Percentiles rank a stretch among this genome's conserved stretches.
phyloP scores from a whole-genome alignment of 208 protist genomes.

The Crithidia sp. region DNA sequence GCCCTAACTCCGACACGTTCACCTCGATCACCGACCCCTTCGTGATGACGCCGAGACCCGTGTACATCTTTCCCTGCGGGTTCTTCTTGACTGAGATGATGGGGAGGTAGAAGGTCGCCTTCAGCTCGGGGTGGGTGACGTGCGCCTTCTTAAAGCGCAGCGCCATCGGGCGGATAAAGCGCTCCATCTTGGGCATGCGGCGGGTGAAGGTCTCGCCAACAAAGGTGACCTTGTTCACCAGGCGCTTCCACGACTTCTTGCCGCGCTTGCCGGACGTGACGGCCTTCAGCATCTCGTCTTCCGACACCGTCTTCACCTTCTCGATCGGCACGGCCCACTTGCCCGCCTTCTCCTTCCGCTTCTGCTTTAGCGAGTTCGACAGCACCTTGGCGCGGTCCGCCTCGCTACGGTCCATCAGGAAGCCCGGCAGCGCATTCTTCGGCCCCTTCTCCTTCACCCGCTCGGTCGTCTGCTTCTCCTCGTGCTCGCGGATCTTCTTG shows the following conservation, averaged over 20 bases:
- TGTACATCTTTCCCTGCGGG: conserved; percentile 98
- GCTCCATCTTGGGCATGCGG: conserved; percentile 99
- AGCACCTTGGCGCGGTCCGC: conserved; percentile 98
- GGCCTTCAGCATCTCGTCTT: conserved; percentile 99
- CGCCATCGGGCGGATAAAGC: conserved; percentile 99
- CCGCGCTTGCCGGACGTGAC: conserved; percentile 94
- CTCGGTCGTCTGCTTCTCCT: conserved; percentile 94
- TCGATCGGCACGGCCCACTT: conserved; percentile 99
- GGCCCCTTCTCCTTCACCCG: conserved; percentile 95
- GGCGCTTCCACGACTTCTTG: conserved; percentile 99
- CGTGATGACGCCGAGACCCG: conserved; percentile 99
- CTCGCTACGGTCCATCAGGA: conserved; percentile 98
- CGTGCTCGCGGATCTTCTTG: conserved; percentile 99
- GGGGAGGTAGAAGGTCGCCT: conserved; percentile 99
- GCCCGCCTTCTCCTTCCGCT: conserved; percentile 99
- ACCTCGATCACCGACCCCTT: conserved; percentile 99
- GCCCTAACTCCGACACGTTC: conserved; percentile 99
- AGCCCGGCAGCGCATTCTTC: conserved; percentile 99
- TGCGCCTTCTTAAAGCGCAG: conserved; percentile 99
- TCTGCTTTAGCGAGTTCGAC: conserved; percentile 99
- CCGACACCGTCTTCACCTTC: conserved; percentile 98
- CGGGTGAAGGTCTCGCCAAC: conserved; percentile 99
- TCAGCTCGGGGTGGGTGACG: conserved; percentile 99
- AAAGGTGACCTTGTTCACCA: conserved; percentile 99
- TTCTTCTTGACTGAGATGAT: conserved; percentile 99